A percentile compares a stretch with the other conserved stretches of the same genome.
Conservation (phyloP, 1,284 basidiomycete species). For the Ustilago nuda region DNA sequence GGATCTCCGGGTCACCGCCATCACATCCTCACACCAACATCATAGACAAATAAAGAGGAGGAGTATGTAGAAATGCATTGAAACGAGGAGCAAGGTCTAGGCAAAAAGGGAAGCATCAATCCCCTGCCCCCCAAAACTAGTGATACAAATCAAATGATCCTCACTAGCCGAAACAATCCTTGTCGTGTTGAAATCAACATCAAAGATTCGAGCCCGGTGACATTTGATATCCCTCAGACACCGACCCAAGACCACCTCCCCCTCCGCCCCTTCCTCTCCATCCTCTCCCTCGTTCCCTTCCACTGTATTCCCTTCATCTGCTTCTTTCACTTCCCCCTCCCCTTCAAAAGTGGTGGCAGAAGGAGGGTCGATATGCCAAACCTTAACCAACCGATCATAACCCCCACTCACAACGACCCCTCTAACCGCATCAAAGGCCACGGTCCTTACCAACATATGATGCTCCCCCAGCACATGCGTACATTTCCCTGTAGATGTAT, state of each 20-base stretch:
- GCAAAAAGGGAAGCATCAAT: conserved; percentile 49
- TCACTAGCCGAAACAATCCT: conserved; percentile 56
- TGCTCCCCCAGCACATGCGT: conserved; percentile 43
- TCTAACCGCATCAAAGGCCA: conserved; percentile 35
- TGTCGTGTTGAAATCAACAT: conserved; percentile 53
- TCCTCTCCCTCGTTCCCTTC: not conserved
- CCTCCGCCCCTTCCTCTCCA: not conserved
- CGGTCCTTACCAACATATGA: conserved; percentile 49
- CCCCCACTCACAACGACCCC: conserved; percentile 51
- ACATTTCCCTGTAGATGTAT: conserved; percentile 45
- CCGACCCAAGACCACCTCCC: not conserved
- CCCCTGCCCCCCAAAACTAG: conserved; percentile 42
- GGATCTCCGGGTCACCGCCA: not conserved
- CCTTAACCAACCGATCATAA: conserved; percentile 54
- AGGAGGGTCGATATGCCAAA: conserved; percentile 33
- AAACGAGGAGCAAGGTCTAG: not conserved
- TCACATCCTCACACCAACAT: not conserved
- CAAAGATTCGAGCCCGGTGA: conserved; percentile 50
- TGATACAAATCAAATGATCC: conserved; percentile 53
- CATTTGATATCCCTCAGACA: conserved; percentile 33
- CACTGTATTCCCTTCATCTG: not conserved
- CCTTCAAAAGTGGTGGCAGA: not conserved
- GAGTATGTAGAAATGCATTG: not conserved
- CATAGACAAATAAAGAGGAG: not conserved
- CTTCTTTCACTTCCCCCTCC: not conserved